phyloP scores from a whole-genome alignment of 139 green algal genomes.

The Closterium sp. region DNA sequence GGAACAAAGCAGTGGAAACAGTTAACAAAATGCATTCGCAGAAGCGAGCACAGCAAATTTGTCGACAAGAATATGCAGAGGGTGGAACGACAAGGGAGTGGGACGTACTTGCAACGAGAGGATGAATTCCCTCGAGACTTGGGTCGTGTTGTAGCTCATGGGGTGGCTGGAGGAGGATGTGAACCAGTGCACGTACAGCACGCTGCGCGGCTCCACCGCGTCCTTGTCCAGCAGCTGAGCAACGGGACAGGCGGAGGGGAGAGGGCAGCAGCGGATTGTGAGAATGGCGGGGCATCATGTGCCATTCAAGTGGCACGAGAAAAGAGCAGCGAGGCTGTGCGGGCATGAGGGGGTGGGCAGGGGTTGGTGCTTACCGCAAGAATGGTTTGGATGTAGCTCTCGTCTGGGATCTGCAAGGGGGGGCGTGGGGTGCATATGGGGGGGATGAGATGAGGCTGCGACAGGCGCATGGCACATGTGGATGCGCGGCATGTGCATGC shows the following conservation, averaged over 20 bases:
- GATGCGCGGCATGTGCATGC: too few relatives aligned
- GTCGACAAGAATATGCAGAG: background rate
- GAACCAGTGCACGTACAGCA: slow-evolving; percentile 35
- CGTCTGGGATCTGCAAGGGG: slow-evolving; percentile 25
- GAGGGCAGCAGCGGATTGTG: background rate
- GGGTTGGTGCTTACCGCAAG: slow-evolving; percentile 1
- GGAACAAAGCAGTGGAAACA: background rate
- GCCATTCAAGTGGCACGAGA: background rate
- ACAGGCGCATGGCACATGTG: too few relatives aligned
- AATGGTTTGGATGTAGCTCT: slow-evolving; percentile 44
- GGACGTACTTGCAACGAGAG: background rate
- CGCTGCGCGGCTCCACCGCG: slow-evolving; percentile 10
- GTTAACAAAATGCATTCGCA: background rate
- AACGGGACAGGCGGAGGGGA: background rate
- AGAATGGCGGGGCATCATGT: background rate
- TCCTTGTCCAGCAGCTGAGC: slow-evolving; percentile 21
- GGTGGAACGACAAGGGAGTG: background rate
- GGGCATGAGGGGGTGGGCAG: background rate
- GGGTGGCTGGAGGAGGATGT: slow-evolving; percentile 20
- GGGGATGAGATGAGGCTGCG: too few relatives aligned
- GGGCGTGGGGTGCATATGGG: background rate
- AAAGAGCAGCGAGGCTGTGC: background rate
- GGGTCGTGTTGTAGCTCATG: background rate
- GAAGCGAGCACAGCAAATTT: background rate
- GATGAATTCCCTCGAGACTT: background rate